Evolutionary conservation across 2,329 filamentous ascomycete genomes (phyloP).

Genomic region (Aspergillus quadricinctus): DNA sequence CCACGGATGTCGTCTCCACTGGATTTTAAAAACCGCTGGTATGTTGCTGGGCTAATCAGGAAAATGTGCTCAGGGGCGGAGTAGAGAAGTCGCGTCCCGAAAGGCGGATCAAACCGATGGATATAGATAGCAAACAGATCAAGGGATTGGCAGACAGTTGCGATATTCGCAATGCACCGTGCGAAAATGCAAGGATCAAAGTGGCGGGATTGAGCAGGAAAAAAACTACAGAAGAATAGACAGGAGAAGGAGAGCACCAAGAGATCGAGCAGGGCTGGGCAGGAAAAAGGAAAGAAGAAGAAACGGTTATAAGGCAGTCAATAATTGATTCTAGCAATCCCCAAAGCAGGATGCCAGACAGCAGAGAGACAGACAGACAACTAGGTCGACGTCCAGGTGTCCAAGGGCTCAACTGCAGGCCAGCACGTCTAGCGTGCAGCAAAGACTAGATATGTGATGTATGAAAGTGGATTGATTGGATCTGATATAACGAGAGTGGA

Average conservation of each 20-base stretch:
- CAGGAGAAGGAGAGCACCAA: slow-evolving; percentile 6
- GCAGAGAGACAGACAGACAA: slow-evolving; percentile 1
- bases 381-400: slow-evolving; percentile 11
- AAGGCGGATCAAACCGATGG: not conserved
- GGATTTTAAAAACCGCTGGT: not conserved
- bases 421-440: slow-evolving; percentile 22
- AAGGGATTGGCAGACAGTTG: not conserved
- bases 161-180: slow-evolving; percentile 7
- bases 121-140: not conserved
- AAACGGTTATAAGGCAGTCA: slow-evolving; percentile 9
- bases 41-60: slow-evolving; percentile 1
- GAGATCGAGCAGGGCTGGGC: not conserved
- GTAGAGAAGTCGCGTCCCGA: not conserved
- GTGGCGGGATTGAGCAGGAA: slow-evolving; percentile 3
- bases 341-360: slow-evolving; percentile 3
- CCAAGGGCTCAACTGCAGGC: slow-evolving; percentile 15
- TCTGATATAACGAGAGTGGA: not conserved
- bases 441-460: slow-evolving; percentile 8
- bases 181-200: slow-evolving; percentile 6
- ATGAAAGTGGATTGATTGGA: slow-evolving; percentile 6
- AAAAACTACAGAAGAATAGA: not conserved
- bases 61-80: slow-evolving; percentile 10
- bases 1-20: slow-evolving; percentile 1
- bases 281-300: not conserved
- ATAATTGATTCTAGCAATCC: slow-evolving; percentile 2